Conservation (phyloP, 352 stramenopile species). For the Hyaloperonospora brassicae region DNA sequence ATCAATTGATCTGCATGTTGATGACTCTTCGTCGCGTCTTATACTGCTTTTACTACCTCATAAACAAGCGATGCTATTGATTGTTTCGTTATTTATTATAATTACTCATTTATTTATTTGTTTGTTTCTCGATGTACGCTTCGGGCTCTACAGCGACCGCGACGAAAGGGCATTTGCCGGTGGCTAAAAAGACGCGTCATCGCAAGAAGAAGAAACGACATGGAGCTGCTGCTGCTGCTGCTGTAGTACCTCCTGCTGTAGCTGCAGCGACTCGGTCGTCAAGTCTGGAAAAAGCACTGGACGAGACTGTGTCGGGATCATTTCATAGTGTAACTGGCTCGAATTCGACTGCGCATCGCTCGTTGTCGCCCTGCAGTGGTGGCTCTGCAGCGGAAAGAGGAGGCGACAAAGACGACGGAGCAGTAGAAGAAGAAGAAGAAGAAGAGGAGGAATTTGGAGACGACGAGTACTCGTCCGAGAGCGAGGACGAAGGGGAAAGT, state of each 20-base stretch:
- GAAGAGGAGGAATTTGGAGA: conserved; percentile 78
- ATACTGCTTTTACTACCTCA: too few species aligned
- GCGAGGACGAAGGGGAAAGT: conserved; percentile 88
- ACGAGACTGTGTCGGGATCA: conserved; percentile 12
- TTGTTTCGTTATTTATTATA: conserved; percentile 6
- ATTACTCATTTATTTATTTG: neutral
- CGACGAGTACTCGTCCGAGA: conserved; percentile 79
- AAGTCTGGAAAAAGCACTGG: conserved; percentile 11
- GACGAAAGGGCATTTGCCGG: conserved; percentile 3
- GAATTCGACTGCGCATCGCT: conserved; percentile 23
- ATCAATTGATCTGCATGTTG: too few species aligned
- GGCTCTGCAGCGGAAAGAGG: conserved; percentile 15
- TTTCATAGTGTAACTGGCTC: conserved; percentile 20
- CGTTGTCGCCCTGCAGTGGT: conserved; percentile 27
- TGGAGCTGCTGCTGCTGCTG: conserved; percentile 7
- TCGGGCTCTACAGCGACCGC: conserved; percentile 8
- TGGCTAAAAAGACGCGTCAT: conserved; percentile 24
- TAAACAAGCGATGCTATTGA: neutral
- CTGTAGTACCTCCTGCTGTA: conserved; percentile 2
- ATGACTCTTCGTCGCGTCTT: too few species aligned
- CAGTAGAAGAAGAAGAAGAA: conserved; percentile 20
- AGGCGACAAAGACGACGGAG: conserved; percentile 16
- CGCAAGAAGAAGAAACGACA: conserved; percentile 34
- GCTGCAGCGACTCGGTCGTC: conserved; percentile 11
- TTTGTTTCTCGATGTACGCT: neutral